Percentiles rank a stretch among this genome's conserved stretches.
Conservation (phyloP, 306 rosid genomes). For the Vigna mungo region DNA sequence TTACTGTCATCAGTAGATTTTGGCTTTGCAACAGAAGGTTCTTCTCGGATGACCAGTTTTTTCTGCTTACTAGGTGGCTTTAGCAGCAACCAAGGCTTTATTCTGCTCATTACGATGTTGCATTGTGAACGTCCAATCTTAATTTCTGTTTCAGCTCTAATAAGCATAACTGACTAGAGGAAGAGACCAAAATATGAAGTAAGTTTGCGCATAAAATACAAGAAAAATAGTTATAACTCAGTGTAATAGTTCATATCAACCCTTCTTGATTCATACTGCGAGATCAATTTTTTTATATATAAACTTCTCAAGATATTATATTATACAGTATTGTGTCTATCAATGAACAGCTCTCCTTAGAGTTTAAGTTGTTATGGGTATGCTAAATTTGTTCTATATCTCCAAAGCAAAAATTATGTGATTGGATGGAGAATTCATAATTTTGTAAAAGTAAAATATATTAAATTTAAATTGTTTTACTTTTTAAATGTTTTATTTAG, state of each 20-base stretch:
- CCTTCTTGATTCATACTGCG: too few species aligned
- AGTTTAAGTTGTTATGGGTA: too few species aligned
- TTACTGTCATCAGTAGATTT: slow-evolving; percentile 64
- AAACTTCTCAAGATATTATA: not conserved
- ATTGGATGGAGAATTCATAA: too few species aligned
- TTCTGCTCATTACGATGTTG: slow-evolving; percentile 76
- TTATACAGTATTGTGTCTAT: too few species aligned
- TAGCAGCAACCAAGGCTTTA: slow-evolving; percentile 79
- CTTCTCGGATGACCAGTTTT: slow-evolving; percentile 78
- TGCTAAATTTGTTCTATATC: too few species aligned
- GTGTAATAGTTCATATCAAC: not conserved
- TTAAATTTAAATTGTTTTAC: too few species aligned
- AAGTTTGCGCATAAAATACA: slow-evolving; percentile 34
- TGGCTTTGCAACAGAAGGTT: slow-evolving; percentile 61
- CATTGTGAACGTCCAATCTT: slow-evolving; percentile 79
- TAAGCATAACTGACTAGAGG: slow-evolving; percentile 61
- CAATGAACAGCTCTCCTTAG: too few species aligned
- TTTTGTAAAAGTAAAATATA: too few species aligned
- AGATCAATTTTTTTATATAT: not conserved
- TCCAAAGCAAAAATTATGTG: too few species aligned
- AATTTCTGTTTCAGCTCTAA: slow-evolving; percentile 85
- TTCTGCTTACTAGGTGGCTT: slow-evolving; percentile 64
- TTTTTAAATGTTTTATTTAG: too few species aligned
- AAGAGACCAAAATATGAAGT: slow-evolving; percentile 33
- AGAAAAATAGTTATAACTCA: not conserved